Percentiles rank a stretch among this genome's conserved stretches.
These are phyloP conservation scores for Firmiana major DNA, from an alignment of 345 rosid species.

Conservation along the genomic window DNA sequence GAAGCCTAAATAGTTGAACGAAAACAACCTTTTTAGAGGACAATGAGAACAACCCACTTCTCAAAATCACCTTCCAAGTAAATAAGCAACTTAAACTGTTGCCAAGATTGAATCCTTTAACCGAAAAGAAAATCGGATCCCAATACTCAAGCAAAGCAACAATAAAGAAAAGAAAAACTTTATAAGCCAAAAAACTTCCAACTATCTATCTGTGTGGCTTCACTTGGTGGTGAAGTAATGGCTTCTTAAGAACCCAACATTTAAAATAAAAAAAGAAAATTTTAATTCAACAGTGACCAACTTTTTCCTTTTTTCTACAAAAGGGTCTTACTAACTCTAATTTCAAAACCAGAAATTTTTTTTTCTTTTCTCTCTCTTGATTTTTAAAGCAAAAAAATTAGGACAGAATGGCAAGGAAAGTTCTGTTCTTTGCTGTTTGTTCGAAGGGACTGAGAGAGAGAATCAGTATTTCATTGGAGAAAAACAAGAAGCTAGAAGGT, in stretches of 20 bases:
- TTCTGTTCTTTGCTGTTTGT: conserved; percentile 27
- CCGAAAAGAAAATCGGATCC: conserved; percentile 6
- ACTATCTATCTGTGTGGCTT: conserved; percentile 5
- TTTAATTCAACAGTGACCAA: background rate
- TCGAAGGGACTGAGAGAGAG: background rate
- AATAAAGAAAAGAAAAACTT: background rate
- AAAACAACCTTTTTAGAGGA: background rate
- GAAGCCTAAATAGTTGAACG: background rate
- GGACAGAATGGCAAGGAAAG: conserved; percentile 36
- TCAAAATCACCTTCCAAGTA: background rate
- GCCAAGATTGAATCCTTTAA: background rate
- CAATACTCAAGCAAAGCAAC: background rate
- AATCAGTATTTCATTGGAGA: conserved; percentile 25
- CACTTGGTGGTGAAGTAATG: conserved; percentile 34
- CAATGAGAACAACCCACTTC: background rate
- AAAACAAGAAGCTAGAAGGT: conserved; percentile 20
- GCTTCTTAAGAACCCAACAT: conserved; percentile 27
- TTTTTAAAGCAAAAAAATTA: conserved; percentile 8
- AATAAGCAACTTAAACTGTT: background rate
- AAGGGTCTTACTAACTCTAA: conserved; percentile 9
- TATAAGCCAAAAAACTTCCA: background rate
- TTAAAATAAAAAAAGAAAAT: conserved; percentile 26
- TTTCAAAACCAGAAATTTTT: conserved; percentile 21
- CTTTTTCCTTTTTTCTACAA: background rate
- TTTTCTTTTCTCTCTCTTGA: background rate